Conservation (phyloP, 305 asterid species). For the Fraxinus platypoda region DNA sequence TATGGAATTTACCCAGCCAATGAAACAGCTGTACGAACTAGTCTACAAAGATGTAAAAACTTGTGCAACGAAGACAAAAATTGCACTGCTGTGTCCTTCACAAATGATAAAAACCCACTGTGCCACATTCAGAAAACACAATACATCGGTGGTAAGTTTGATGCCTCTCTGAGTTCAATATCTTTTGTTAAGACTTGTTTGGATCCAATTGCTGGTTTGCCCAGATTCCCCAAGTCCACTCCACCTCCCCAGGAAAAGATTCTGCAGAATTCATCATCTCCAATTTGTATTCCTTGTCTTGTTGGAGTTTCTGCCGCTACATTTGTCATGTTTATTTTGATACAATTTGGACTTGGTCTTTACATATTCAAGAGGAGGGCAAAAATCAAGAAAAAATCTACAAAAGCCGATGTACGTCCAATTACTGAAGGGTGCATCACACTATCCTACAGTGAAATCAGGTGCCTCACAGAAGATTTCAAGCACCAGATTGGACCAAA, state of each 20-base stretch:
- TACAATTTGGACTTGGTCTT: conserved; percentile 35
- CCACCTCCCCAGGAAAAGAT: not conserved
- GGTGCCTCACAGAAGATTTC: conserved; percentile 37
- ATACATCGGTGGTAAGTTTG: conserved; percentile 37
- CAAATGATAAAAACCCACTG: conserved; percentile 32
- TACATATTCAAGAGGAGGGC: conserved; percentile 26
- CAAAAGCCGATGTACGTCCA: conserved; percentile 21
- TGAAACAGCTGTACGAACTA: conserved; percentile 27
- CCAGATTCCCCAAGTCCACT: conserved; percentile 16
- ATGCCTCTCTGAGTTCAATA: conserved; percentile 30
- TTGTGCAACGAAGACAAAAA: conserved; percentile 35
- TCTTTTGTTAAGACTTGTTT: conserved; percentile 39
- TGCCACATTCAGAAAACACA: conserved; percentile 36
- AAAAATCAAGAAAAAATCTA: conserved; percentile 19
- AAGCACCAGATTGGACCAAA: conserved; percentile 39
- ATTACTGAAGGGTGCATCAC: conserved; percentile 26
- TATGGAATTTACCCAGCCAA: conserved; percentile 46
- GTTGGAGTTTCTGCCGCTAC: conserved; percentile 30
- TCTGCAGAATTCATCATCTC: not conserved
- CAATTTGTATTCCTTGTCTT: conserved; percentile 35
- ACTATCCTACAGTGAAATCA: conserved; percentile 37
- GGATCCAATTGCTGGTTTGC: conserved; percentile 39
- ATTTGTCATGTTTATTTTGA: conserved; percentile 22
- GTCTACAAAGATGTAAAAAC: conserved; percentile 26
- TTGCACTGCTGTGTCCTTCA: conserved; percentile 42